A percentile compares a stretch with the other conserved stretches of the same genome.
These are phyloP conservation scores for Chondrostereum purpureum DNA, from an alignment of 1,284 basidiomycete genomes.

Conservation along the genomic window DNA sequence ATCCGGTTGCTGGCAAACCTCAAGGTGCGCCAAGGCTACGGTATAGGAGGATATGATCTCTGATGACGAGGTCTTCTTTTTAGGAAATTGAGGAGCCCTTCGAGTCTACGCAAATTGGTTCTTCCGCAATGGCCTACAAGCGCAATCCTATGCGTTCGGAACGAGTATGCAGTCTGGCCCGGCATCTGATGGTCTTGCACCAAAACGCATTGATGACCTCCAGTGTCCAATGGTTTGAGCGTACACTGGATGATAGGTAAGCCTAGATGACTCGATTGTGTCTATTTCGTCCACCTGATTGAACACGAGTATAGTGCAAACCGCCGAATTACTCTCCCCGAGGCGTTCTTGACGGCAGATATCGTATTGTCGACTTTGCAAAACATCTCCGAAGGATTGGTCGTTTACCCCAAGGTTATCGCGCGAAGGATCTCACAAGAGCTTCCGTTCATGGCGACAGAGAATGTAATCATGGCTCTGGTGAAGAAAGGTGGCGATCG, in stretches of 20 bases:
- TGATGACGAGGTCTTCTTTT: neutral
- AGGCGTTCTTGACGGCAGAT: conserved; percentile 96
- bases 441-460: conserved; percentile 98
- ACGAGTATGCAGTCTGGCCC: conserved; percentile 90
- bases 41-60: neutral
- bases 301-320: conserved; percentile 63
- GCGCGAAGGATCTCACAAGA: conserved; percentile 88
- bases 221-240: conserved; percentile 94
- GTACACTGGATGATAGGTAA: conserved; percentile 89
- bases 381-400: conserved; percentile 95
- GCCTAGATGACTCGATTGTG: conserved; percentile 12
- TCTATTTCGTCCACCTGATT: conserved; percentile 3
- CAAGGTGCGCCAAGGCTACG: conserved; percentile 47
- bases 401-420: conserved; percentile 97
- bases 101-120: conserved; percentile 98
- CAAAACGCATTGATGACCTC: conserved; percentile 92
- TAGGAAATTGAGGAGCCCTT: conserved; percentile 98
- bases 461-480: conserved; percentile 99
- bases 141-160: conserved; percentile 99
- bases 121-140: conserved; percentile 99
- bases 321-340: conserved; percentile 91
- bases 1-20: conserved; percentile 88
- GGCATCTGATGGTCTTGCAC: conserved; percentile 90
- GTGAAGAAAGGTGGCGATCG: conserved; percentile 94
- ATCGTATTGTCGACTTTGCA: conserved; percentile 94